These are phyloP conservation scores for Trichoderma guizhouense DNA, from an alignment of 2,329 filamentous ascomycete species.

Conservation along the genomic window DNA sequence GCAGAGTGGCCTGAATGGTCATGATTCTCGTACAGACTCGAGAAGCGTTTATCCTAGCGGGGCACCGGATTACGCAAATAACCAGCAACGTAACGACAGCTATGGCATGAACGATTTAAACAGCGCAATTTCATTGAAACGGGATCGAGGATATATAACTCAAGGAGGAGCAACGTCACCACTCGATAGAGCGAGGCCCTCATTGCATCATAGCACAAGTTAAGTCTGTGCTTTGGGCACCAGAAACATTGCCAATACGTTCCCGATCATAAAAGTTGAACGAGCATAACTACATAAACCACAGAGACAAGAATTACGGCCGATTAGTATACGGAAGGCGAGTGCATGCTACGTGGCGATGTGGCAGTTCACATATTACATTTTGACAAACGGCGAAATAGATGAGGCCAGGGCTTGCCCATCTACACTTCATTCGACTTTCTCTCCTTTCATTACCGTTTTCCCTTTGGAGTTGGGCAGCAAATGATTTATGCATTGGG, in stretches of 20 bases:
- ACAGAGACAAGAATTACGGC: not conserved
- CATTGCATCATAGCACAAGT: not conserved
- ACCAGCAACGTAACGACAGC: constrained; percentile 11
- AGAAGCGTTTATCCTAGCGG: constrained; percentile 43
- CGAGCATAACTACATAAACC: not conserved
- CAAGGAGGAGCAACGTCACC: not conserved
- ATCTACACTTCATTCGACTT: not conserved
- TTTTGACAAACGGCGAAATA: not conserved
- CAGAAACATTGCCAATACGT: not conserved
- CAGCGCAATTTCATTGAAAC: not conserved
- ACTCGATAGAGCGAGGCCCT: not conserved
- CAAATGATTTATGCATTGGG: constrained; percentile 8
- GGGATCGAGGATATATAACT: constrained; percentile 11
- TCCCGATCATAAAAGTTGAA: not conserved
- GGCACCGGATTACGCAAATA: constrained; percentile 25
- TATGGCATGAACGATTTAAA: constrained; percentile 1
- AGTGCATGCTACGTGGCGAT: not conserved
- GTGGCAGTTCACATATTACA: not conserved
- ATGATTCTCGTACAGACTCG: constrained; percentile 42
- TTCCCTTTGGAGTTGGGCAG: not conserved
- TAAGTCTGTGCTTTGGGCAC: not conserved
- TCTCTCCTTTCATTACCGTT: not conserved
- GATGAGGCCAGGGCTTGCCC: not conserved
- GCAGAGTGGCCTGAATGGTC: constrained; percentile 25
- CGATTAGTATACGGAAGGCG: not conserved